Percentiles rank a stretch among this genome's conserved stretches.
Evolutionary conservation across 2,329 filamentous ascomycete genomes (phyloP).

Genomic region (Leptographium procerum): DNA sequence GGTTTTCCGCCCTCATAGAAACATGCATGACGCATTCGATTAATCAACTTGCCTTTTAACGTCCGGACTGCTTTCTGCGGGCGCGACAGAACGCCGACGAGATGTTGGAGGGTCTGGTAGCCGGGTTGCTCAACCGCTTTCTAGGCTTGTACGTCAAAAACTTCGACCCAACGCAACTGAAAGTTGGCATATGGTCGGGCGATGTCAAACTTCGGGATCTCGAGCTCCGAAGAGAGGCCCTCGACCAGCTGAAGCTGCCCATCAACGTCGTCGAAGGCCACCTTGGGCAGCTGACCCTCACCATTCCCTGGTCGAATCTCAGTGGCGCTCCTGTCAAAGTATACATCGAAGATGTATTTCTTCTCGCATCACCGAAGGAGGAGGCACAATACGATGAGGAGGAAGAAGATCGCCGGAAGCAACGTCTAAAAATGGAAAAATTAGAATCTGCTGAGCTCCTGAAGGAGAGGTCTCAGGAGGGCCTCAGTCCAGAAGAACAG

Average conservation of each 20-base stretch:
- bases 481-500: conserved; percentile 88
- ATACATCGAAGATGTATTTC: conserved; percentile 91
- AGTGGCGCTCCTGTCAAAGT: conserved; percentile 89
- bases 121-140: conserved; percentile 96
- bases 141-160: conserved; percentile 99
- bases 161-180: conserved; percentile 94
- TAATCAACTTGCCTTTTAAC: not conserved
- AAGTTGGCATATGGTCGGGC: conserved; percentile 97
- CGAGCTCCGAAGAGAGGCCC: conserved; percentile 83
- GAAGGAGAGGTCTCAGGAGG: conserved; percentile 84
- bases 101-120: conserved; percentile 96
- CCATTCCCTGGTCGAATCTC: conserved; percentile 96
- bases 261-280: conserved; percentile 96
- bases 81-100: conserved; percentile 27
- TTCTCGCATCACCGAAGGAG: conserved; percentile 89
- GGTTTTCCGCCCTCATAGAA: not conserved
- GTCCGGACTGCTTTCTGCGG: not conserved
- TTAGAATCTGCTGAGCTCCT: conserved; percentile 91
- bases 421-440: conserved; percentile 97
- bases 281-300: conserved; percentile 78
- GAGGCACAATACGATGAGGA: conserved; percentile 88
- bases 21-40: not conserved
- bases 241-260: conserved; percentile 92
- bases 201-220: conserved; percentile 93
- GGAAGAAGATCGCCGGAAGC: conserved; percentile 76